Evolutionary conservation across 2,329 filamentous ascomycete genomes (phyloP).

Genomic region (Lachnellula arida): DNA sequence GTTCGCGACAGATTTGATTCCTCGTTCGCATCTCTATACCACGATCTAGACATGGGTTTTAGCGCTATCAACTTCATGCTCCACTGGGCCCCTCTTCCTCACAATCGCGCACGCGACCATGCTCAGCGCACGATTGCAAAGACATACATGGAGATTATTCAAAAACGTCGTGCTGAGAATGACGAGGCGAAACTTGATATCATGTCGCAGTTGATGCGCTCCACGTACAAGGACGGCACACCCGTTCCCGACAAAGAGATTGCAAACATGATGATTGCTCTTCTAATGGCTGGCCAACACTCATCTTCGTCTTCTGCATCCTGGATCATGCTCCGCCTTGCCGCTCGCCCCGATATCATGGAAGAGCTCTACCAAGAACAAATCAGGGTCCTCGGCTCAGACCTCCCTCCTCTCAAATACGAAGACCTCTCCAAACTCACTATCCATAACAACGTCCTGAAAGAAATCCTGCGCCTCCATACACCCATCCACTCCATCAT

Average conservation of each 20-base stretch:
- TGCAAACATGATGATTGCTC: constrained; percentile 89
- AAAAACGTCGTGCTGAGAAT: constrained; percentile 52
- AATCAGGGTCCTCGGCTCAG: constrained; percentile 63
- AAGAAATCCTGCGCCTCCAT: constrained; percentile 87
- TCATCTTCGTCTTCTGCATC: constrained; percentile 78
- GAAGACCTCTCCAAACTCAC: constrained; percentile 75
- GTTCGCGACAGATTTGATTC: constrained; percentile 77
- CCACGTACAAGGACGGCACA: constrained; percentile 76
- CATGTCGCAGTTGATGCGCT: constrained; percentile 87
- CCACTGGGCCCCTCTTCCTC: constrained; percentile 83
- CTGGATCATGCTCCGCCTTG: constrained; percentile 81
- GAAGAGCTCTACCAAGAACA: constrained; percentile 85
- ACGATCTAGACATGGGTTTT: constrained; percentile 88
- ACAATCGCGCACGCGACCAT: constrained; percentile 75
- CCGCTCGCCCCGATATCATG: constrained; percentile 69
- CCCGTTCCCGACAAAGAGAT: constrained; percentile 78
- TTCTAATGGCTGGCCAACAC: constrained; percentile 90
- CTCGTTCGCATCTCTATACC: constrained; percentile 75
- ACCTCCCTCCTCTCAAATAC: constrained; percentile 70
- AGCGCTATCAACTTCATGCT: constrained; percentile 86
- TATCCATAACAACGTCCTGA: constrained; percentile 79
- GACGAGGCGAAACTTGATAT: constrained; percentile 63
- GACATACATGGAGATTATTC: constrained; percentile 78
- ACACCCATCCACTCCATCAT: constrained; percentile 94
- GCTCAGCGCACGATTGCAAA: constrained; percentile 77